Percentiles rank a stretch among this genome's conserved stretches.
phyloP scores from a whole-genome alignment of 768 basidiomycete genomes.

The Phylloporus rhodoxanthus region DNA sequence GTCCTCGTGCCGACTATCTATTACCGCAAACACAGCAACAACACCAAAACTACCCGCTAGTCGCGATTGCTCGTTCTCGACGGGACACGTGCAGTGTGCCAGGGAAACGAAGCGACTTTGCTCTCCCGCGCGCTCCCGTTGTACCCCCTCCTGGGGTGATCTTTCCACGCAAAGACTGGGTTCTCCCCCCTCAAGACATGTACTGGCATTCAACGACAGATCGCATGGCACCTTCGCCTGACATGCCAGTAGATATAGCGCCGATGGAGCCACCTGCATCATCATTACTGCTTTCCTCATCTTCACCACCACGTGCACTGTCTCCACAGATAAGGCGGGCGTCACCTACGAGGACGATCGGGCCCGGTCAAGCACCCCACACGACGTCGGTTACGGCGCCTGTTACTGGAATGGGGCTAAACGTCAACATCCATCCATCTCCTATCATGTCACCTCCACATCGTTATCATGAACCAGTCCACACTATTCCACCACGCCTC shows the following conservation, averaged over 20 bases:
- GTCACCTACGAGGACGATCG: conserved; percentile 9
- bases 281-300: conserved; percentile 13
- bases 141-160: conserved; percentile 26
- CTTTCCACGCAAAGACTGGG: conserved; percentile 20
- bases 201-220: conserved; percentile 5
- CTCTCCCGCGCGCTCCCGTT: conserved; percentile 4
- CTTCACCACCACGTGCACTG: conserved; percentile 9
- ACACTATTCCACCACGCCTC: conserved; percentile 14
- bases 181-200: conserved; percentile 8
- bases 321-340: conserved; percentile 13
- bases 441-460: conserved; percentile 12
- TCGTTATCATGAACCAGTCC: conserved; percentile 18
- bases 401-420: background rate
- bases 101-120: conserved; percentile 9
- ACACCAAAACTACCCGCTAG: conserved; percentile 7
- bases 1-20: conserved; percentile 12
- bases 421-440: conserved; percentile 6
- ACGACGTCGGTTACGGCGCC: background rate
- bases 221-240: conserved; percentile 5
- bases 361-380: conserved; percentile 3
- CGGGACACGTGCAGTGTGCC: conserved; percentile 9
- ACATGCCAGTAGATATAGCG: background rate
- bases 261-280: conserved; percentile 7
- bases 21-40: conserved; percentile 11
- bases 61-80: background rate